Percentiles rank a stretch among this genome's conserved stretches.
Evolutionary conservation across 1,284 basidiomycete species (phyloP).

Genomic region (Boletus smithii): DNA sequence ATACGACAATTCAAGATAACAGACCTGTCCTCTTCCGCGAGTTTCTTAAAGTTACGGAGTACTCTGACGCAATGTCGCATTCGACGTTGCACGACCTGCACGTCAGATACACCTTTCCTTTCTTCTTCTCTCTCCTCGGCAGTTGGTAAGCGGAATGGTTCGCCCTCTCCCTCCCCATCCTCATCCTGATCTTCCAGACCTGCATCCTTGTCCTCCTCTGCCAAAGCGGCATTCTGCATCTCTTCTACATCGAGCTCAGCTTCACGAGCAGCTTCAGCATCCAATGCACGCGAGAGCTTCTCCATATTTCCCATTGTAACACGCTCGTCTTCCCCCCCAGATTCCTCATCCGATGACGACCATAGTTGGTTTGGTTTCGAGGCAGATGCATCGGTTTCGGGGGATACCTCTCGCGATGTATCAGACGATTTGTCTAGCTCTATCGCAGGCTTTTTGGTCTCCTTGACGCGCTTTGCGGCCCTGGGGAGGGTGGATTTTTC

Average conservation of each 20-base stretch:
- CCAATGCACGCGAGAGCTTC: constrained; percentile 68
- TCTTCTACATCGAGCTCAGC: constrained; percentile 69
- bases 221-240: constrained; percentile 49
- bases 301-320: constrained; percentile 77
- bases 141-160: constrained; percentile 75
- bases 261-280: constrained; percentile 61
- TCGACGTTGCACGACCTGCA: constrained; percentile 82
- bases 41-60: constrained; percentile 70
- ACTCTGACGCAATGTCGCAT: constrained; percentile 88
- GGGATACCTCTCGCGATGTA: constrained; percentile 19
- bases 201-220: constrained; percentile 51
- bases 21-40: constrained; percentile 70
- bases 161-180: constrained; percentile 51
- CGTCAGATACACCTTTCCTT: constrained; percentile 69
- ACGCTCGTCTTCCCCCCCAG: constrained; percentile 50
- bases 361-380: constrained; percentile 23
- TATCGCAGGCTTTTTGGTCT: constrained; percentile 31
- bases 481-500: constrained; percentile 34
- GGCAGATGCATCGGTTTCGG: constrained; percentile 16
- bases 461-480: constrained; percentile 58
- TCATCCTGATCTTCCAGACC: constrained; percentile 46
- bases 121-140: constrained; percentile 80
- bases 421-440: constrained; percentile 16
- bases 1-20: constrained; percentile 28
- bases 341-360: constrained; percentile 44